phyloP scores from a whole-genome alignment of 495 filamentous ascomycete species.

The Ascodesmis nigricans region DNA sequence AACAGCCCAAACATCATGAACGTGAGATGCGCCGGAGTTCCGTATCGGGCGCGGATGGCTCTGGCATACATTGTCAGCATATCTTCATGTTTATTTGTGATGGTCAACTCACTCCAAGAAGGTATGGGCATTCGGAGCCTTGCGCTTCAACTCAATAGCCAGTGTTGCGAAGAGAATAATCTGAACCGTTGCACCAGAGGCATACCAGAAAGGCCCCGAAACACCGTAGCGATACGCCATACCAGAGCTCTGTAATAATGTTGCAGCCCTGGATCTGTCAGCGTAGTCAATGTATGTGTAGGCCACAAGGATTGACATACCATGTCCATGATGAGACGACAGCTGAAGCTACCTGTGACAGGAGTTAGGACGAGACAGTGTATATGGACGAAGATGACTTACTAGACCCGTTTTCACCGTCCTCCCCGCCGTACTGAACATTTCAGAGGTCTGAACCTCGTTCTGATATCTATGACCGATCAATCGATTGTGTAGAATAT shows the following conservation, averaged over 20 bases:
- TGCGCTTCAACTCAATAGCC: slow-evolving; percentile 79
- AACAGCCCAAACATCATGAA: slow-evolving; percentile 65
- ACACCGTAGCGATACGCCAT: slow-evolving; percentile 87
- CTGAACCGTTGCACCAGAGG: slow-evolving; percentile 35
- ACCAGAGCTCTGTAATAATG: slow-evolving; percentile 57
- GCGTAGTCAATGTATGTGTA: background rate
- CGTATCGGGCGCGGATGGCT: slow-evolving; percentile 40
- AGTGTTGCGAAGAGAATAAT: slow-evolving; percentile 82
- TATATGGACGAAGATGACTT: too few species aligned
- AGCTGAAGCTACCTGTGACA: slow-evolving; percentile 91
- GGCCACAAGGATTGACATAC: slow-evolving; percentile 27
- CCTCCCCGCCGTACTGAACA: slow-evolving; percentile 86
- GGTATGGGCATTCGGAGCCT: slow-evolving; percentile 68
- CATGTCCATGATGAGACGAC: slow-evolving; percentile 94
- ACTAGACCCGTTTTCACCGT: slow-evolving; percentile 85
- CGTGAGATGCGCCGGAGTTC: slow-evolving; percentile 44
- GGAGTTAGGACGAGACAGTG: too few species aligned
- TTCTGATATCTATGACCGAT: slow-evolving; percentile 44
- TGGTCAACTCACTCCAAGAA: slow-evolving; percentile 51
- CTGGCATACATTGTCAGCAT: background rate
- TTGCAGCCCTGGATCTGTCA: slow-evolving; percentile 33
- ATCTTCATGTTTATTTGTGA: background rate
- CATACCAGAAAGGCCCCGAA: slow-evolving; percentile 85
- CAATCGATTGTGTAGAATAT: background rate
- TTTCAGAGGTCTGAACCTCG: slow-evolving; percentile 89